phyloP scores from a whole-genome alignment of 202 grass and related monocot genomes.

The Setaria italica region DNA sequence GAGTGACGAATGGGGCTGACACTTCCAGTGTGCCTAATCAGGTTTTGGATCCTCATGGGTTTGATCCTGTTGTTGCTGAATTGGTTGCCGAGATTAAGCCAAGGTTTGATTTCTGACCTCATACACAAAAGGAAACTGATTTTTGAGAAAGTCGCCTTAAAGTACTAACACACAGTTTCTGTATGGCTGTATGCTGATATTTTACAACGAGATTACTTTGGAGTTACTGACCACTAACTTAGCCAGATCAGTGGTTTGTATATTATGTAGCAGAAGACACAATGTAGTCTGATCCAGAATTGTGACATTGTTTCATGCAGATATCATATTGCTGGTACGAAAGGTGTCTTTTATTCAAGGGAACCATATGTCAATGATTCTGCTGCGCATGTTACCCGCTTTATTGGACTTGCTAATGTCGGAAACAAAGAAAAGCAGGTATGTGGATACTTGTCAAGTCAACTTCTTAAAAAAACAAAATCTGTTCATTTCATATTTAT shows the following conservation, averaged over 20 bases:
- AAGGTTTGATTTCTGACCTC: conserved; percentile 52
- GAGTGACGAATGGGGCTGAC: conserved; percentile 67
- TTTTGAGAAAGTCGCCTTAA: not conserved
- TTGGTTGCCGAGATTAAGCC: conserved; percentile 88
- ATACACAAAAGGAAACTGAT: not conserved
- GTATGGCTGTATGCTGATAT: not conserved
- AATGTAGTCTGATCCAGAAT: not conserved
- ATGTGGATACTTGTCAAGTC: not conserved
- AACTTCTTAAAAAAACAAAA: conserved; percentile 23
- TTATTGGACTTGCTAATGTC: conserved; percentile 92
- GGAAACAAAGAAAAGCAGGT: conserved; percentile 99
- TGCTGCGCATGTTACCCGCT: conserved; percentile 80
- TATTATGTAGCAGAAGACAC: not conserved
- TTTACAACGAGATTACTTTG: conserved; percentile 26
- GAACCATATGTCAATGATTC: conserved; percentile 77
- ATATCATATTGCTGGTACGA: conserved; percentile 92
- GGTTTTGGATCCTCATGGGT: conserved; percentile 67
- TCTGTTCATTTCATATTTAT: conserved; percentile 1
- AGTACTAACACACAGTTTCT: not conserved
- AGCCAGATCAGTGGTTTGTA: not conserved
- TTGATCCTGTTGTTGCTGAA: conserved; percentile 68
- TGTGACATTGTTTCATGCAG: conserved; percentile 45
- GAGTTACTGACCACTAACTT: not conserved
- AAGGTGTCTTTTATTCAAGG: conserved; percentile 85
- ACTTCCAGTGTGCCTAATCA: conserved; percentile 56